Conservation (phyloP, 2,329 filamentous ascomycete species). For the Trichophaea hybrida region DNA sequence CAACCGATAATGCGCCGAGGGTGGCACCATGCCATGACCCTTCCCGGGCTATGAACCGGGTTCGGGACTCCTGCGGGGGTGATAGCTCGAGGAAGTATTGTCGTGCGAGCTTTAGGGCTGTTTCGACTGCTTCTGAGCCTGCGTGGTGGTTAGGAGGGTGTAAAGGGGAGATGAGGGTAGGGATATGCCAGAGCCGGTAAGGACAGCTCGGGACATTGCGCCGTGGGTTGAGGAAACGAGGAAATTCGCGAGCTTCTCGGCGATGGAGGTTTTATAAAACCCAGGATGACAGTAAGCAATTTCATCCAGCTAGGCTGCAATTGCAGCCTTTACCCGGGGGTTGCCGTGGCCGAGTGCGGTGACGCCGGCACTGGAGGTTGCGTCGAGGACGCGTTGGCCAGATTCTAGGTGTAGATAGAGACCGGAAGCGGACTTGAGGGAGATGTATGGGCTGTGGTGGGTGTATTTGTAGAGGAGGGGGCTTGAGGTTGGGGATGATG, state of each 20-base stretch:
- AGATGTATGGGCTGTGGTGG: constrained; percentile 35
- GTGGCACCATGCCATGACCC: constrained; percentile 59
- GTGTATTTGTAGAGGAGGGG: constrained; percentile 39
- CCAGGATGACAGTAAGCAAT: constrained; percentile 46
- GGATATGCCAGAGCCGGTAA: not conserved
- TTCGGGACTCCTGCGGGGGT: constrained; percentile 39
- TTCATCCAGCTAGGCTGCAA: constrained; percentile 44
- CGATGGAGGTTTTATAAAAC: constrained; percentile 42
- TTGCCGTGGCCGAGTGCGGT: constrained; percentile 56
- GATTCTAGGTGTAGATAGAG: constrained; percentile 40
- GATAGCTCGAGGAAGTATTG: constrained; percentile 50
- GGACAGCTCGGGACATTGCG: not conserved
- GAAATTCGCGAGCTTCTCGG: constrained; percentile 39
- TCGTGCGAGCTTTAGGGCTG: constrained; percentile 49
- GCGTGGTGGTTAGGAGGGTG: not conserved
- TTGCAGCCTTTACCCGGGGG: constrained; percentile 44
- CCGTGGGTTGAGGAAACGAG: constrained; percentile 43
- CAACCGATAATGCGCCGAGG: constrained; percentile 49
- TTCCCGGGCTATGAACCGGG: constrained; percentile 48
- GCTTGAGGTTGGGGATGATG: constrained; percentile 5
- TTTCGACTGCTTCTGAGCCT: constrained; percentile 57
- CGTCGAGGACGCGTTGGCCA: constrained; percentile 53
- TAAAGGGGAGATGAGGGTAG: not conserved
- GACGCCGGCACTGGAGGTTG: constrained; percentile 58
- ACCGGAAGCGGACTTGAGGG: constrained; percentile 37